Percentiles rank a stretch among this genome's conserved stretches.
Conservation (phyloP, 371 early-diverging fungal genomes). For the Sporodiniella umbellata region DNA sequence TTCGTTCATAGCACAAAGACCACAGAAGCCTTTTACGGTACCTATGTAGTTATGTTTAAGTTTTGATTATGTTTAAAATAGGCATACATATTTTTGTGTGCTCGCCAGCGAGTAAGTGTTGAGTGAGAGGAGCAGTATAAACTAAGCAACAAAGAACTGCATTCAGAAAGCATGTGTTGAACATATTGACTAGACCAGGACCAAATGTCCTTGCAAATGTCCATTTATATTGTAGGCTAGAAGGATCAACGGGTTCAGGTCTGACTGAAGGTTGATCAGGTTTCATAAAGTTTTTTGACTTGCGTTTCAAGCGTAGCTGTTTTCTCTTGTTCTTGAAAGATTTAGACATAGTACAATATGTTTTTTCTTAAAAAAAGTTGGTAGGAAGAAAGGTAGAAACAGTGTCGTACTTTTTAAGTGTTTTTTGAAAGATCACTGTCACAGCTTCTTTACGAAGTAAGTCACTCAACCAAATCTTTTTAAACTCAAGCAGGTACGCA, state of each 20-base stretch:
- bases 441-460: too few species aligned
- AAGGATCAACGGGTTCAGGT: constrained; percentile 4
- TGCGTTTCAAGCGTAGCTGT: too few species aligned
- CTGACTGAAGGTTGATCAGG: not conserved
- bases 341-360: not conserved
- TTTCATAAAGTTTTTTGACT: not conserved
- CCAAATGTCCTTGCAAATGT: constrained; percentile 56
- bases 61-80: not conserved
- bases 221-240: constrained; percentile 47
- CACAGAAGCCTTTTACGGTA: constrained; percentile 52
- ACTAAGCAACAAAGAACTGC: constrained; percentile 90
- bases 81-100: constrained; percentile 54
- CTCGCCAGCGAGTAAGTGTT: constrained; percentile 60
- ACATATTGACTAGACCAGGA: constrained; percentile 83
- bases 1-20: constrained; percentile 57
- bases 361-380: too few species aligned
- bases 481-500: too few species aligned
- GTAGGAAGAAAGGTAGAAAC: too few species aligned
- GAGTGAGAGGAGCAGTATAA: constrained; percentile 82
- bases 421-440: too few species aligned
- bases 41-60: constrained; percentile 28
- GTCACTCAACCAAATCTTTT: too few species aligned
- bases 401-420: too few species aligned
- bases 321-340: not conserved
- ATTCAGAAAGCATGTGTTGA: constrained; percentile 97